Conservation (phyloP, 208 protist genomes). For the Crithidia brevicula region DNA sequence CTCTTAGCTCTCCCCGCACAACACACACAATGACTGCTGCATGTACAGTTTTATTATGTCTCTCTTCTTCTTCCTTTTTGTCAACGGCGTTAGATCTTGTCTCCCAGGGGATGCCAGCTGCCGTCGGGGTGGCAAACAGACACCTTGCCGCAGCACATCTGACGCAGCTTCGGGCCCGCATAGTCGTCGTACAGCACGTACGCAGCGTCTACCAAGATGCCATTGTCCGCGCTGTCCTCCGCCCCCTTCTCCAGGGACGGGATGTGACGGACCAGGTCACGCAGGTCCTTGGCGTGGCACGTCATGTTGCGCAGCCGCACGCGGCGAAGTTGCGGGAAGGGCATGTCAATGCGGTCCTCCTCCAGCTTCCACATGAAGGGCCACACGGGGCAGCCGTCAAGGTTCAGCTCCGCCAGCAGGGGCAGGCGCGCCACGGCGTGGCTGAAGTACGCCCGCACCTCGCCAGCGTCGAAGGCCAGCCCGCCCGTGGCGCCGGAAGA, state of each 20-base stretch:
- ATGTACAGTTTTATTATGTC: too few relatives aligned
- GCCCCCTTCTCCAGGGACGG: slow-evolving; percentile 12
- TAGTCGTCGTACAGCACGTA: slow-evolving; percentile 20
- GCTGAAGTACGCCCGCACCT: slow-evolving; percentile 19
- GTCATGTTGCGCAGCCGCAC: slow-evolving; percentile 20
- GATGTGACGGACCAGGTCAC: slow-evolving; percentile 15
- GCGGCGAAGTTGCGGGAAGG: slow-evolving; percentile 19
- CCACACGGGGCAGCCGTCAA: slow-evolving; percentile 20
- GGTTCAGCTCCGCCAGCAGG: slow-evolving; percentile 9
- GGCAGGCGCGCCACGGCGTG: slow-evolving; percentile 14
- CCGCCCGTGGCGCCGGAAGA: not conserved
- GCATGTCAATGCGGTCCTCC: slow-evolving; percentile 6
- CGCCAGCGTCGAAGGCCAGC: slow-evolving; percentile 3
- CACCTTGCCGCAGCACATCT: slow-evolving; percentile 26
- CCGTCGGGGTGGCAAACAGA: slow-evolving; percentile 18
- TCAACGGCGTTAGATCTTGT: not conserved
- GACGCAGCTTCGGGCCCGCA: slow-evolving; percentile 8
- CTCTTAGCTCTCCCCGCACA: too few relatives aligned
- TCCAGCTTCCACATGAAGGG: slow-evolving; percentile 18
- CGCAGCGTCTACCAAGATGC: slow-evolving; percentile 19
- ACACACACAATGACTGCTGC: too few relatives aligned
- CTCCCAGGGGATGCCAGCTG: slow-evolving; percentile 9
- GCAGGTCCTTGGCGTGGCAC: slow-evolving; percentile 21
- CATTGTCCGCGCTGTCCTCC: slow-evolving; percentile 6
- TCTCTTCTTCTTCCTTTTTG: too few relatives aligned